These are phyloP conservation scores for Wickerhamiella nectarea DNA, from an alignment of 805 yeast genomes.

Conservation along the genomic window DNA sequence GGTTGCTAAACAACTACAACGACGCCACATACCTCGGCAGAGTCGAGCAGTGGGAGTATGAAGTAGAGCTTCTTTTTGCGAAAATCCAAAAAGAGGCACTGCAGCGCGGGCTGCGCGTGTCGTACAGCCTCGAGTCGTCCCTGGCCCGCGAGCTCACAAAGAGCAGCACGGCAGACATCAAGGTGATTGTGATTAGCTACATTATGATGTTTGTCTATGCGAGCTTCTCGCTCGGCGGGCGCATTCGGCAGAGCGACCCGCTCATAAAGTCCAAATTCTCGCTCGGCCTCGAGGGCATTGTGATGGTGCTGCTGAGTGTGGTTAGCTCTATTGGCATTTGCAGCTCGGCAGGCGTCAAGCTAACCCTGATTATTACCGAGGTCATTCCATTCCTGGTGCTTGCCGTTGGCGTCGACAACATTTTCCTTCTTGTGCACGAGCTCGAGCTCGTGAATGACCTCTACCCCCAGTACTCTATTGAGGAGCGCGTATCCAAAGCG, in stretches of 20 bases:
- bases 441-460: conserved; percentile 40
- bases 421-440: conserved; percentile 75
- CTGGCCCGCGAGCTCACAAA: conserved; percentile 72
- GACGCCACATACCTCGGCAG: conserved; percentile 23
- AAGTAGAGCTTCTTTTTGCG: conserved; percentile 38
- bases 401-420: conserved; percentile 94
- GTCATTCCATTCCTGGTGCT: conserved; percentile 86
- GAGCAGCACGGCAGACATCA: conserved; percentile 65
- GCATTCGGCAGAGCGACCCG: conserved; percentile 26
- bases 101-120: conserved; percentile 41
- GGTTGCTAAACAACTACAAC: conserved; percentile 43
- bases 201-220: conserved; percentile 80
- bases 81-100: conserved; percentile 35
- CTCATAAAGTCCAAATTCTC: conserved; percentile 45
- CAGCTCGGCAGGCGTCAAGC: conserved; percentile 60
- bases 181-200: conserved; percentile 61
- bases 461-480: conserved; percentile 36
- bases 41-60: conserved; percentile 51
- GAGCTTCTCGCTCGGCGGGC: conserved; percentile 61
- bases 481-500: conserved; percentile 48
- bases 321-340: conserved; percentile 71
- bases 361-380: conserved; percentile 87
- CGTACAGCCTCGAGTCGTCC: conserved; percentile 73
- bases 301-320: conserved; percentile 70
- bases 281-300: conserved; percentile 72